Evolutionary conservation across 176 grass and related monocot species (phyloP), one percentile per base, ranked within the genome.

Genomic region (Puya raimondii): DNA sequence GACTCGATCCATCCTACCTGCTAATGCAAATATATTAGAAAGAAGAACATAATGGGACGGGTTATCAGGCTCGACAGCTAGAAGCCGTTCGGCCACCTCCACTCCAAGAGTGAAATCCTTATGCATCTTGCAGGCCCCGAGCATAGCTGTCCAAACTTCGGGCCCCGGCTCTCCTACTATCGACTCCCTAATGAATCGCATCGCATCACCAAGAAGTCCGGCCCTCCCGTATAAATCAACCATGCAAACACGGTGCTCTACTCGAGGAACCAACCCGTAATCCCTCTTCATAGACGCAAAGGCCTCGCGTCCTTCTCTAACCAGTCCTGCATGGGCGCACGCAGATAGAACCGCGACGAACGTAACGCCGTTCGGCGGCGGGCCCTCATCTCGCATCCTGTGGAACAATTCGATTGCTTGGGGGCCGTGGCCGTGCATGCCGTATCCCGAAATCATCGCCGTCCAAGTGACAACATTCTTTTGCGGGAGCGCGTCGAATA

Each of bases 191-290:
- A 96, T 92, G 70, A 96, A 84, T 12, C 53, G 71, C 71, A 91
- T 87, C 66, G 81, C 84, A 26, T 90, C 76, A 47, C 88, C 86
- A 76, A 89, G 63, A 72, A 89, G 85, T 64, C 92, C 88, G 63
- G 84, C 79, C 64, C 92, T 86, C 67, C 88, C 86, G 71, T 81
- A 81, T 84, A 96, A 89, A 84, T 96, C 93, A 78, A 96, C 86
- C 84, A 96, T 83, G 69, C 79, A 90, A 63, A 85, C 91, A 65
- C 76, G 87, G 67, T 96, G 93, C 53, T 91, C 90, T 1, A 75
- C 72, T 57, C 80, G 78, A 63, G 88, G 93, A 51, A 69, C 72
- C 74, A 96, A 81, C 21, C 81, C 65, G 25, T 92, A 92, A 20
- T 79, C 66, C 65, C 53, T 73, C 57, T 82, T 88, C 93, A 92